These are phyloP conservation scores for Naegleria gruberi DNA, from an alignment of 208 protist genomes.

Conservation along the genomic window DNA sequence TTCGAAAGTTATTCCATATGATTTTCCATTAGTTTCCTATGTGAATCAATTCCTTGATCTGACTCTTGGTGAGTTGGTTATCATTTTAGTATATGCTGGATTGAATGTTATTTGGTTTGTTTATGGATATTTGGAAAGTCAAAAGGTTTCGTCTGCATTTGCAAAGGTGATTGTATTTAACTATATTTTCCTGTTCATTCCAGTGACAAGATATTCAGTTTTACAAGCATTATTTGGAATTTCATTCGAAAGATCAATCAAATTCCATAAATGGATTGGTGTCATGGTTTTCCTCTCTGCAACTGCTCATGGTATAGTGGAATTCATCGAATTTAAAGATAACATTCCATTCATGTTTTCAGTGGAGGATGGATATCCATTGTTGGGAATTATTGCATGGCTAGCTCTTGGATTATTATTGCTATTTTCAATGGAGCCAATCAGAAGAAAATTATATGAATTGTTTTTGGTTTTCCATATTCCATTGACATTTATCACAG, in stretches of 20 bases:
- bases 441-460: neutral
- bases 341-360: neutral
- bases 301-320: neutral
- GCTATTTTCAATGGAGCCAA: neutral
- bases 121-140: neutral
- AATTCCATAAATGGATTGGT: neutral
- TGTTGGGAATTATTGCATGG: neutral
- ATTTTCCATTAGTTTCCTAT: no score
- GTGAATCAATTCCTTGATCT: neutral
- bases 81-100: neutral
- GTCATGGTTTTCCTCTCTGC: neutral
- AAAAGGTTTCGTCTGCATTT: neutral
- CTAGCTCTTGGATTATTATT: neutral
- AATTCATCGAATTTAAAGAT: neutral
- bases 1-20: no score
- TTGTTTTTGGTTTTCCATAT: neutral
- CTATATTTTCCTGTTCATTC: neutral
- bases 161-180: neutral
- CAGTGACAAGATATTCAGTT: neutral
- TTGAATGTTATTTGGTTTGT: neutral
- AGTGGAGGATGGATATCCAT: neutral
- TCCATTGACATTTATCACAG: neutral
- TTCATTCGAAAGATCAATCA: neutral
- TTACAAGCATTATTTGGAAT: neutral
- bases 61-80: neutral